Evolutionary conservation across 139 green algal species (phyloP), one percentile per base, ranked within the genome.

Genomic region (Chlorella sp.): DNA sequence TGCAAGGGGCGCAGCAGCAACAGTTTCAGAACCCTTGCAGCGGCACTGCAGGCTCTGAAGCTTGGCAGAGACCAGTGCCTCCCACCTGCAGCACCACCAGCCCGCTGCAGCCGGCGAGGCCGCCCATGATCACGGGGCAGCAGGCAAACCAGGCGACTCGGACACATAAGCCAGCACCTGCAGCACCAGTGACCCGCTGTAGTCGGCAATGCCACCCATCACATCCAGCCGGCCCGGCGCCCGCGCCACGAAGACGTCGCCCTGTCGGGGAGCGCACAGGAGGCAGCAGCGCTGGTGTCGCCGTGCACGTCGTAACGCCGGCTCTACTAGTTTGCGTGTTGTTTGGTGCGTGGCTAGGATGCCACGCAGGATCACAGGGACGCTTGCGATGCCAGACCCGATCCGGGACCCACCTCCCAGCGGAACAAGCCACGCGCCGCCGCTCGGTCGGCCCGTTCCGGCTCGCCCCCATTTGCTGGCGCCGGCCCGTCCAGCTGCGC

Each of bases 181-280:
- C 83, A 99, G 92, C 70, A 98, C 97, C 30, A 96, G 86, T 19
- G 86, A 89, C 48, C 97, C 97, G 58, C 82, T 94, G 92, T 99
- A 99, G 90, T 99, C 97, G 1, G 96, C 94, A 19, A 99, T 98
- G 84, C 97, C 97, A 17, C 97, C 97, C 95, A 99, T 98, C 36
- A 99, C 96, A 81, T 99, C 97, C 72, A 99, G 87, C 4, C 97
- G 85, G 0, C 97, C 97, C 0, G 97, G 97, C 4, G 97, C 97
- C 6, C 97, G 81, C 0, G 93, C 88, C 38, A 99, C 92, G 0
- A 88, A 28, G 62, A 89, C 34, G 22, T 82, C 58, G 17, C 65
- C 72, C 72, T 86, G 54, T 43, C 3, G 58, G 30, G 19, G 40
- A n/a, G 24, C 32, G 41, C 32, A 34, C 60, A 41, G 64, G 65